phyloP scores from a whole-genome alignment of 257 asterid species.

The Capsicum baccatum region DNA sequence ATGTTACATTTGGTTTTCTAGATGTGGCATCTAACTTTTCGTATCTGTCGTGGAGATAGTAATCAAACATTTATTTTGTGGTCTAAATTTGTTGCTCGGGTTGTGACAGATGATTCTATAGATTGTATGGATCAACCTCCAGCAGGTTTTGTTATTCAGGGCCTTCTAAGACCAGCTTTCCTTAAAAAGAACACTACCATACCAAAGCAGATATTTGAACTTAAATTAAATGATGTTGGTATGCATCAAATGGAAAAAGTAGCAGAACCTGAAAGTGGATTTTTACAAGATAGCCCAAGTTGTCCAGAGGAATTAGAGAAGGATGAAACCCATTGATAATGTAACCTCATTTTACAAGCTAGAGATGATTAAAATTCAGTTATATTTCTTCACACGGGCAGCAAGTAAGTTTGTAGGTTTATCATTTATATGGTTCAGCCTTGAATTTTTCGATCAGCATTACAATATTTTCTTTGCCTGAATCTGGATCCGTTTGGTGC shows the following conservation, averaged over 20 bases:
- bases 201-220: conserved; percentile 67
- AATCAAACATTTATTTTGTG: background rate
- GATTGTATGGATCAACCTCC: conserved; percentile 96
- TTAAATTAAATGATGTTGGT: conserved; percentile 46
- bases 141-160: conserved; percentile 87
- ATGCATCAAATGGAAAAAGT: conserved; percentile 36
- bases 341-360: conserved; percentile 93
- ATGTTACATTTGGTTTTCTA: background rate
- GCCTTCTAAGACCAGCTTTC: conserved; percentile 87
- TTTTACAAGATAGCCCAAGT: conserved; percentile 53
- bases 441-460: conserved; percentile 6
- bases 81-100: conserved; percentile 53
- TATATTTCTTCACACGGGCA: conserved; percentile 76
- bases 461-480: background rate
- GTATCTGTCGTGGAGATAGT: background rate
- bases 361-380: conserved; percentile 82
- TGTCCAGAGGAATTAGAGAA: conserved; percentile 71
- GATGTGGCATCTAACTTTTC: background rate
- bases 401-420: conserved; percentile 53
- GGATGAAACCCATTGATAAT: conserved; percentile 65
- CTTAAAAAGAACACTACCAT: conserved; percentile 79
- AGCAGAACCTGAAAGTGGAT: conserved; percentile 51
- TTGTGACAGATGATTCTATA: conserved; percentile 76
- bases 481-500: background rate
- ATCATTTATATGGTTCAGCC: conserved; percentile 5